phyloP scores from a whole-genome alignment of 179 eudicot species.

The Gypsophila paniculata region DNA sequence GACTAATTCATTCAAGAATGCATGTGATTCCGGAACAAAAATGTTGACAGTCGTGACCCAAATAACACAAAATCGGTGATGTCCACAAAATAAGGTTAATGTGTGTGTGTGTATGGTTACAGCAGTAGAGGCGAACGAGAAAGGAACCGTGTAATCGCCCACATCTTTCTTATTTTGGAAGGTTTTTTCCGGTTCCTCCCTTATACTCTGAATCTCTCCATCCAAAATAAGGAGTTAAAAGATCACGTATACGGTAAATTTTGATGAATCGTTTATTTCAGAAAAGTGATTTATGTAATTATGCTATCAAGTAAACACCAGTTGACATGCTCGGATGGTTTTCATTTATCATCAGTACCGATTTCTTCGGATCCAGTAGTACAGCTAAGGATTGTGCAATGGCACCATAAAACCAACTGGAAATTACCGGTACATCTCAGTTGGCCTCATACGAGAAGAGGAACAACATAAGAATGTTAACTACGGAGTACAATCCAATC shows the following conservation, averaged over 20 bases:
- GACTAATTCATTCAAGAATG: neutral
- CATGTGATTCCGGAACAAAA: neutral
- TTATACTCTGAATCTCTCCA: no score
- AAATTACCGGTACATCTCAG: neutral
- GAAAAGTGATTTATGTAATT: no score
- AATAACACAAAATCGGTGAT: neutral
- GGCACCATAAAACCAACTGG: neutral
- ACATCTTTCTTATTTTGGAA: no score
- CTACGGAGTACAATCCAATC: neutral
- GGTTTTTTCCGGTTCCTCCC: no score
- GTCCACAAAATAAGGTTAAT: neutral
- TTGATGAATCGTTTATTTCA: neutral
- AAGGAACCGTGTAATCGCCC: neutral
- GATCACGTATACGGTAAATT: neutral
- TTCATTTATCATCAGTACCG: neutral
- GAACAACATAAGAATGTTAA: neutral
- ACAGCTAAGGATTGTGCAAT: neutral
- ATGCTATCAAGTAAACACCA: neutral
- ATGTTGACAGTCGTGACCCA: neutral
- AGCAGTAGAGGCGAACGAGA: neutral
- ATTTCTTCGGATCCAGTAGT: neutral
- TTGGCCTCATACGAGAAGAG: neutral
- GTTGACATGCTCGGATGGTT: neutral
- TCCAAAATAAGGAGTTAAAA: no score
- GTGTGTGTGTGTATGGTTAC: neutral